phyloP scores from a whole-genome alignment of 352 stramenopile genomes.

The Globisporangium nodosum region DNA sequence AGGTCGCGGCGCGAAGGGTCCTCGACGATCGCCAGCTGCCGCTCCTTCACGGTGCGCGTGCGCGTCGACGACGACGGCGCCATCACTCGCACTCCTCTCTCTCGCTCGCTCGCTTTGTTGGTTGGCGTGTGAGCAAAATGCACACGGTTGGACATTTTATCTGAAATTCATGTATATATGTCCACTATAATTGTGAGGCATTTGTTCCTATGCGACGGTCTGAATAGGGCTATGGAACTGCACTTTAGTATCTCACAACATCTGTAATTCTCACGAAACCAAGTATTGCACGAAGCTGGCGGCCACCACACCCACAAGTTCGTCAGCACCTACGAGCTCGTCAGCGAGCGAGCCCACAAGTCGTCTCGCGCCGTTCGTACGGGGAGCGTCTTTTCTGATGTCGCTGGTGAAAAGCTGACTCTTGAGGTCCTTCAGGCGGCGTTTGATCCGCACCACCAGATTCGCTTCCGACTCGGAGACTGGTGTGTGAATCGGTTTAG shows the following conservation, averaged over 20 bases:
- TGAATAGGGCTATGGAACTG: neutral
- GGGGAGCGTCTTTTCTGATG: too few relatives aligned
- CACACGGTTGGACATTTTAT: neutral
- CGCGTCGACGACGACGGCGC: constrained; percentile 17
- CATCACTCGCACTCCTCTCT: constrained; percentile 11
- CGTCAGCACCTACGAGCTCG: too few relatives aligned
- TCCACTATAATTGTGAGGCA: neutral
- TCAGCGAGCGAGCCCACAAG: too few relatives aligned
- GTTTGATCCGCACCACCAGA: too few relatives aligned
- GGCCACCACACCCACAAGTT: too few relatives aligned
- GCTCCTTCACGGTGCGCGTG: constrained; percentile 57
- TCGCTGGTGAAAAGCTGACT: too few relatives aligned
- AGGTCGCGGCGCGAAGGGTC: constrained; percentile 26
- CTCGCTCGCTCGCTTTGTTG: neutral
- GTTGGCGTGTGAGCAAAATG: neutral
- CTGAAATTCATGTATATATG: neutral
- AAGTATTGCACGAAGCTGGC: too few relatives aligned
- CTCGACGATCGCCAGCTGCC: constrained; percentile 64
- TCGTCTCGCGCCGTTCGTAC: too few relatives aligned
- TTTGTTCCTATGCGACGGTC: neutral
- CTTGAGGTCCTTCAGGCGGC: too few relatives aligned
- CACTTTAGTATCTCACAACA: neutral
- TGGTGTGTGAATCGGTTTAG: too few relatives aligned
- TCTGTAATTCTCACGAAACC: too few relatives aligned
- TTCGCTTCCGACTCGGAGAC: too few relatives aligned